Conservation (phyloP, 1,284 basidiomycete species). For the Laetiporus sulphureus region DNA sequence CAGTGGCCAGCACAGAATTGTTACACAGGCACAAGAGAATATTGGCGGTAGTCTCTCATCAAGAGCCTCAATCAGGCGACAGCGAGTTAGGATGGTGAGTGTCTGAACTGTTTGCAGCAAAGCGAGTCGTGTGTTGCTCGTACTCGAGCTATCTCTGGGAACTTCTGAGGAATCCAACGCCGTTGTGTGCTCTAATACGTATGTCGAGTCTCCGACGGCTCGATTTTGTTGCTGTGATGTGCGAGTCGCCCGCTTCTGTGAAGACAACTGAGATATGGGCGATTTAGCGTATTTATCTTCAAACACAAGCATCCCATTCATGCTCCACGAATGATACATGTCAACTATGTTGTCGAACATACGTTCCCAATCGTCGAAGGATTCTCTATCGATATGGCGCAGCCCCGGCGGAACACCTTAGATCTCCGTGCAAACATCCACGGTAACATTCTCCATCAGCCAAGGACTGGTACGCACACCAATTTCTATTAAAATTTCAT, state of each 20-base stretch:
- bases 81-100: conserved; percentile 36
- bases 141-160: no score
- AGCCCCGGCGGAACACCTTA: conserved; percentile 28
- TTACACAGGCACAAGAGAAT: conserved; percentile 20
- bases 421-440: conserved; percentile 16
- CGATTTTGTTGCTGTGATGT: no score
- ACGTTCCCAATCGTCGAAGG: conserved; percentile 43
- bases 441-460: conserved; percentile 13
- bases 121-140: no score
- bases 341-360: conserved; percentile 31
- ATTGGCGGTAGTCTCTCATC: conserved; percentile 30
- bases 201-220: no score
- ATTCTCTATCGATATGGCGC: conserved; percentile 49
- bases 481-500: not conserved
- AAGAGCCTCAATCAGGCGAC: conserved; percentile 18
- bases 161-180: no score
- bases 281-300: conserved; percentile 13
- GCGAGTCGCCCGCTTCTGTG: no score
- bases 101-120: no score
- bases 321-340: not conserved
- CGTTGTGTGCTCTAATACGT: no score
- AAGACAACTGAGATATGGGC: no score
- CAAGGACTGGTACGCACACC: conserved; percentile 19
- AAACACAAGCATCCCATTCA: not conserved
- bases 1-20: no score